Evolutionary conservation across 2,329 filamentous ascomycete species (phyloP).

Genomic region (Dactylellina parvicollis): DNA sequence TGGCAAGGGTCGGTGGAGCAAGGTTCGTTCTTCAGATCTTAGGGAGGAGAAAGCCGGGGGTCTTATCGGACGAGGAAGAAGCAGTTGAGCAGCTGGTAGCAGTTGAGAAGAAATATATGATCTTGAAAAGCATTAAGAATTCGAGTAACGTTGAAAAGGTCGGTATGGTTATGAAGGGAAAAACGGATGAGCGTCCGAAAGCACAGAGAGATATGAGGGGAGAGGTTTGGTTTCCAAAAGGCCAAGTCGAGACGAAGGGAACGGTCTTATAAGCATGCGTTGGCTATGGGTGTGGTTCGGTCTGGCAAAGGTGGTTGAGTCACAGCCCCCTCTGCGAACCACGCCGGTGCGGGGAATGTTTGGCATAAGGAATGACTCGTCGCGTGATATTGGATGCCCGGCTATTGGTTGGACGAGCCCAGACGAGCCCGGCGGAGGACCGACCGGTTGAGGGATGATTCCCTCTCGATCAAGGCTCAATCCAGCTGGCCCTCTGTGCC

Average conservation of each 20-base stretch:
- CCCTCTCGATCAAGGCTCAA: constrained; percentile 4
- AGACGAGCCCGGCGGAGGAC: not conserved
- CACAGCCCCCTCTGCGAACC: constrained; percentile 34
- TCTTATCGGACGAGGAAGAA: constrained; percentile 25
- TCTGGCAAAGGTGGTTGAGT: constrained; percentile 35
- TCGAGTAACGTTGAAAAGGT: constrained; percentile 21
- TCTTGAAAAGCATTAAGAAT: constrained; percentile 47
- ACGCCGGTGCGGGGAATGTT: constrained; percentile 17
- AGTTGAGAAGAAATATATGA: constrained; percentile 22
- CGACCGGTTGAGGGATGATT: constrained; percentile 19
- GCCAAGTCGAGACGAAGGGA: constrained; percentile 41
- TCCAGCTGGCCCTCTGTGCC: not conserved
- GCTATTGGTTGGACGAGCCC: not conserved
- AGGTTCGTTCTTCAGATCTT: constrained; percentile 41
- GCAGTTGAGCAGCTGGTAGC: constrained; percentile 25
- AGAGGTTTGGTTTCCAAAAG: constrained; percentile 14
- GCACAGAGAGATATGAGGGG: not conserved
- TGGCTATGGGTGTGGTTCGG: not conserved
- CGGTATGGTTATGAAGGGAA: not conserved
- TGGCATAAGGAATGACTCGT: constrained; percentile 36
- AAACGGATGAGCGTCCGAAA: not conserved
- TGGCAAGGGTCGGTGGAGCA: constrained; percentile 10
- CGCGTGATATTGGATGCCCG: constrained; percentile 10
- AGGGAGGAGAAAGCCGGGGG: constrained; percentile 32
- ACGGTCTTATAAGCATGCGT: constrained; percentile 37